Base-by-base conservation (phyloP, 129 eudicot genomes). In the Artemisia tridentata region DNA sequence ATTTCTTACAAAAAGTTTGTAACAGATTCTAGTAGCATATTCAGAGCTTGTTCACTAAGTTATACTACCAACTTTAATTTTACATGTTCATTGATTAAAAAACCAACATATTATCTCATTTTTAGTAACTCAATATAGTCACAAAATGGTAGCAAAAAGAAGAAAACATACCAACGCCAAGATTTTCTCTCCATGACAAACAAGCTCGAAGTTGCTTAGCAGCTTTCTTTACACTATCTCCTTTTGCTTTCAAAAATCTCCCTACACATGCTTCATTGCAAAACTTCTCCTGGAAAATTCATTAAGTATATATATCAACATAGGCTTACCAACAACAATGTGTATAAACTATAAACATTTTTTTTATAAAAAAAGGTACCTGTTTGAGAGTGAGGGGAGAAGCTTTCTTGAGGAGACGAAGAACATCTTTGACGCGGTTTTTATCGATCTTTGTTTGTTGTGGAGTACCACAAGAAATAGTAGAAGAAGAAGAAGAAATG, bases 191-290 rank as follows among this genome's bases (percentile, higher is more conserved):
- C 99, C 99, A 95, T 60, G 96, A 79, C 69, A 95, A 97, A 76
- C 84, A 82, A 71, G 78, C 86, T 68, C 93, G 84, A 6, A 95
- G 88, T 48, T 90, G 97, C 82, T 88, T 95, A 3, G 92, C 91
- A 18, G 99, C 91, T 83, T 86, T 95, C 90, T 95, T 95, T 74
- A 82, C 95, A 79, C 70, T 88, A 0, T 95, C 96, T 0, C 99
- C 97, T 86, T 86, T 95, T 1, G 83, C 81, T 80, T 84, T 95
- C 82, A 90, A 72, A 76, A 84, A 95, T 67, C 99, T 67, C 78
- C 78, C 84, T 12, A 95, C 84, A 78, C 99, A 95, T 20, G 88
- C 97, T 66, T 73, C 83, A 53, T 85, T 90, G 74, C 99, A 90
- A 69, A 87, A 95, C 43, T 88, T 95, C 85, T 90, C 99, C 99